These are phyloP conservation scores for Penicillium canescens DNA, from an alignment of 495 filamentous ascomycete genomes.

Conservation along the genomic window DNA sequence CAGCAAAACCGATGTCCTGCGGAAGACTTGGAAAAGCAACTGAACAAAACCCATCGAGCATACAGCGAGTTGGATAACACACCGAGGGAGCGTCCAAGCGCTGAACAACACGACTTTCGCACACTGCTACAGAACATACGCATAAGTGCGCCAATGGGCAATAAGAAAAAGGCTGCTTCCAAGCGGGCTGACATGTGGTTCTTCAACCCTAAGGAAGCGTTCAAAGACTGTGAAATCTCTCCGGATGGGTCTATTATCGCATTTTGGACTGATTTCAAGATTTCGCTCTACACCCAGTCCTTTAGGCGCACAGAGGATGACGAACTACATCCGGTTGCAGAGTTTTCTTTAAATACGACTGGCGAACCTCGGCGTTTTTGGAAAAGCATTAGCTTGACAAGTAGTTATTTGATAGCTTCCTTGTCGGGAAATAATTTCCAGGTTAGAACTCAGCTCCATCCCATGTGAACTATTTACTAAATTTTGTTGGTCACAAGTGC, in stretches of 20 bases:
- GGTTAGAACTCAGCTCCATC: background rate
- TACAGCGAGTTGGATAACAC: conserved; percentile 14
- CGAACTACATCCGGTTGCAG: conserved; percentile 11
- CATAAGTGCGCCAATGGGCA: too few species aligned
- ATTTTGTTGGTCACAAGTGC: background rate
- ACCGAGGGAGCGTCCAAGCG: background rate
- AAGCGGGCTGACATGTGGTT: background rate
- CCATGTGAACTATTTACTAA: too few species aligned
- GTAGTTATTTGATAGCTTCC: conserved; percentile 5
- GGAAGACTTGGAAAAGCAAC: background rate
- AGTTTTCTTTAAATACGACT: background rate
- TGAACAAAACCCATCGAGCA: background rate
- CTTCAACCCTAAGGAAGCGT: conserved; percentile 5
- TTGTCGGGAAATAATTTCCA: conserved; percentile 1
- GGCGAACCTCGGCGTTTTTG: background rate
- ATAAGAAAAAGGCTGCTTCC: too few species aligned
- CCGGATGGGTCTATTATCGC: conserved; percentile 23
- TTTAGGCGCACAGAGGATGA: too few species aligned
- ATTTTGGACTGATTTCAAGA: conserved; percentile 30
- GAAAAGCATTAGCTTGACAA: conserved; percentile 7
- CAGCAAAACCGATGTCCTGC: conserved; percentile 5
- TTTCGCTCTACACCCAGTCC: conserved; percentile 26
- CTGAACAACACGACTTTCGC: too few species aligned
- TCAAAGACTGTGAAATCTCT: conserved; percentile 31
- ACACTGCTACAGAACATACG: too few species aligned